Conservation (phyloP, 1,139 yeast genomes). For the Candida smagusa region DNA sequence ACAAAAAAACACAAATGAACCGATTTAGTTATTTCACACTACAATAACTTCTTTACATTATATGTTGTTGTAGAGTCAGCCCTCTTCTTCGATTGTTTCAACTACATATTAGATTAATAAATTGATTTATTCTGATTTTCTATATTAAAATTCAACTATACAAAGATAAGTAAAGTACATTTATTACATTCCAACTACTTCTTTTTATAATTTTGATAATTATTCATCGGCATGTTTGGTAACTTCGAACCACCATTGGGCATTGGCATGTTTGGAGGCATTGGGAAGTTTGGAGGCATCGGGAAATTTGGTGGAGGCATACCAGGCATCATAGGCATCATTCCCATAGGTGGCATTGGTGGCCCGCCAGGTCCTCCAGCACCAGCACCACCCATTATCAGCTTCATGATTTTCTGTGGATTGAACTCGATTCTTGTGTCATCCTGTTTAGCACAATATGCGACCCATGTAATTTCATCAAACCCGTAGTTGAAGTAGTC, state of each 20-base stretch:
- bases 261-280: conserved; percentile 11
- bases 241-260: conserved; percentile 20
- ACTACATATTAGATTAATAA: too few relatives aligned
- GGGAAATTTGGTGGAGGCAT: conserved; percentile 28
- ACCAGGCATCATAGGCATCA: conserved; percentile 22
- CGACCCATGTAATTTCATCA: conserved; percentile 94
- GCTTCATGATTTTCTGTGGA: conserved; percentile 51
- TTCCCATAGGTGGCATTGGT: conserved; percentile 13
- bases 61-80: too few relatives aligned
- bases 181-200: conserved; percentile 3
- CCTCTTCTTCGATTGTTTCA: too few relatives aligned
- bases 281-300: conserved; percentile 14
- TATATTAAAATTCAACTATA: too few relatives aligned
- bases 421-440: conserved; percentile 75
- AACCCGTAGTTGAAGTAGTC: conserved; percentile 96
- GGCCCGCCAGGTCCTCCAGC: conserved; percentile 9
- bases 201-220: conserved; percentile 14
- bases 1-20: not conserved
- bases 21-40: not conserved
- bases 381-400: conserved; percentile 32
- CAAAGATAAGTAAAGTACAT: too few relatives aligned
- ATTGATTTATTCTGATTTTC: too few relatives aligned
- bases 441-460: conserved; percentile 87
- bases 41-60: too few relatives aligned
- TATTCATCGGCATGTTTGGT: conserved; percentile 17